A percentile compares a stretch with the other conserved stretches of the same genome.
Conservation (phyloP, 2,329 filamentous ascomycete species). For the Zasmidium cellare region DNA sequence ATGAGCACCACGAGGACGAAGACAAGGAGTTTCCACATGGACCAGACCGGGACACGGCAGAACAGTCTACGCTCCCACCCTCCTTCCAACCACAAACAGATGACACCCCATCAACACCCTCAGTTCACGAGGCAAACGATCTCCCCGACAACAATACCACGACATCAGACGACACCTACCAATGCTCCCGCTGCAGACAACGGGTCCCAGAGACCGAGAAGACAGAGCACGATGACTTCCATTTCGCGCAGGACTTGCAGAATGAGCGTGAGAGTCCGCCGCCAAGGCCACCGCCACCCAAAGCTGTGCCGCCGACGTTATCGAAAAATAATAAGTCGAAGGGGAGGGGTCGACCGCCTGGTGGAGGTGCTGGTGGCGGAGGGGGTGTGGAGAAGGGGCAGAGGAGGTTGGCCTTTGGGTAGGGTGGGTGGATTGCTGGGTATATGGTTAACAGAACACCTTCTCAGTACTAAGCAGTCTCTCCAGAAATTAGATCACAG, state of each 20-base stretch:
- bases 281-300: conserved; percentile 22
- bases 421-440: neutral
- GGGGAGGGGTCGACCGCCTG: conserved; percentile 40
- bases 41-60: neutral
- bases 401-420: conserved; percentile 46
- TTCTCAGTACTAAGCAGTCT: too few relatives aligned
- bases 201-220: conserved; percentile 59
- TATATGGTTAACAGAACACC: too few relatives aligned
- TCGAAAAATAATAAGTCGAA: conserved; percentile 26
- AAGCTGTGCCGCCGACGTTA: conserved; percentile 21
- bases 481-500: too few relatives aligned
- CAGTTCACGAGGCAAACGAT: conserved; percentile 12
- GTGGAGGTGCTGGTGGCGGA: conserved; percentile 9
- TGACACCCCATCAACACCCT: conserved; percentile 17
- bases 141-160: neutral
- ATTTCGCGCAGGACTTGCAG: conserved; percentile 85
- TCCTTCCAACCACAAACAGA: conserved; percentile 7
- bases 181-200: conserved; percentile 66
- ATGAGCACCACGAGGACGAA: neutral
- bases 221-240: conserved; percentile 87
- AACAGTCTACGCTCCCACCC: conserved; percentile 2
- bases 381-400: conserved; percentile 44
- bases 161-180: conserved; percentile 38
- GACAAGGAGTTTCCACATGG: neutral
- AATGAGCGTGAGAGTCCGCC: conserved; percentile 54